These are phyloP conservation scores for Clonostachys byssicola DNA, from an alignment of 2,329 filamentous ascomycete genomes.

Conservation along the genomic window DNA sequence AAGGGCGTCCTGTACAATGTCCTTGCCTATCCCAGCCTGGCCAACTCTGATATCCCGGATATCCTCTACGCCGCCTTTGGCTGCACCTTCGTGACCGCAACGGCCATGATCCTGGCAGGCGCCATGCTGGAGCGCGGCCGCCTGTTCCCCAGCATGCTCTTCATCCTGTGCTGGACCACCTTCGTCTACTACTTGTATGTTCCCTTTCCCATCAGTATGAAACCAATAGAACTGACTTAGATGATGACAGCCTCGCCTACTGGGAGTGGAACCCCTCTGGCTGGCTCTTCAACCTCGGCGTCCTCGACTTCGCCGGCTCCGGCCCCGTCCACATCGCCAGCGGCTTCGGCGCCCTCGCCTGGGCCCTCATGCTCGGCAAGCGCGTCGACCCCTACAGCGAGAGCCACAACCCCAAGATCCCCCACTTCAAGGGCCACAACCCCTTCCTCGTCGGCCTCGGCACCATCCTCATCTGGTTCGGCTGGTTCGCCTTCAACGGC, in stretches of 20 bases:
- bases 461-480: constrained; percentile 61
- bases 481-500: constrained; percentile 50
- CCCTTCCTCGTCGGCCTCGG: constrained; percentile 59
- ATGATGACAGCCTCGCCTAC: constrained; percentile 41
- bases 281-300: constrained; percentile 57
- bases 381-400: constrained; percentile 41
- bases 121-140: constrained; percentile 28
- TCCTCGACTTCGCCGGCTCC: constrained; percentile 55
- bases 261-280: constrained; percentile 64
- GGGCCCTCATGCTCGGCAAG: constrained; percentile 58
- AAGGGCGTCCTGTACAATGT: constrained; percentile 23
- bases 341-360: constrained; percentile 58
- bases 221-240: too few relatives aligned
- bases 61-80: constrained; percentile 25
- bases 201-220: too few relatives aligned
- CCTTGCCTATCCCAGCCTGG: constrained; percentile 21
- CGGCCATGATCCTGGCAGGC: constrained; percentile 29
- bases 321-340: constrained; percentile 61
- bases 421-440: constrained; percentile 50
- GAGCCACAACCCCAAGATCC: constrained; percentile 27
- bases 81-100: constrained; percentile 23
- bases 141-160: constrained; percentile 49
- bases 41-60: constrained; percentile 24
- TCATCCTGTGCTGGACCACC: constrained; percentile 58
- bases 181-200: constrained; percentile 49